phyloP scores from a whole-genome alignment of 352 stramenopile species.

The Globisporangium echinulatum region DNA sequence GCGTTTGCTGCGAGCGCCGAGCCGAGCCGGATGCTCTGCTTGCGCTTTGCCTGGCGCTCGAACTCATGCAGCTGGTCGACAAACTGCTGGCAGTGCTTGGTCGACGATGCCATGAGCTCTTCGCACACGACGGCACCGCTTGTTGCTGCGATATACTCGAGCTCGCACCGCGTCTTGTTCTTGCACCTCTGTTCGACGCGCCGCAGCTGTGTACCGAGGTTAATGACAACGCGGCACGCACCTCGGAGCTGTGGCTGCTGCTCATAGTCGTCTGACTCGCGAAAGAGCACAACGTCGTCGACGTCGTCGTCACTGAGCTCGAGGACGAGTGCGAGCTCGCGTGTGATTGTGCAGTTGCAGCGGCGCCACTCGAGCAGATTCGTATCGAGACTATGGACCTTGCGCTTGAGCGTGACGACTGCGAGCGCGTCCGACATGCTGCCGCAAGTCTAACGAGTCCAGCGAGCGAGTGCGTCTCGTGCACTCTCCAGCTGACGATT shows the following conservation, averaged over 20 bases:
- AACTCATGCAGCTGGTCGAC: conserved; percentile 37
- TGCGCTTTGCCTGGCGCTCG: conserved; percentile 28
- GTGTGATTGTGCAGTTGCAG: conserved; percentile 38
- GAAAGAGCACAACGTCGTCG: conserved; percentile 9
- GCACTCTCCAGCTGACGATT: too few species aligned
- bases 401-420: conserved; percentile 49
- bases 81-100: conserved; percentile 57
- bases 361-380: conserved; percentile 64
- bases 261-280: neutral
- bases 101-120: conserved; percentile 69
- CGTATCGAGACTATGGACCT: conserved; percentile 47
- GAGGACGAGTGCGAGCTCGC: conserved; percentile 27
- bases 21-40: conserved; percentile 23
- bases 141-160: conserved; percentile 26
- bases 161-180: conserved; percentile 48
- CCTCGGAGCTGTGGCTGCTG: conserved; percentile 3
- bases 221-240: conserved; percentile 26
- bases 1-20: conserved; percentile 12
- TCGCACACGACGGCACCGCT: conserved; percentile 16
- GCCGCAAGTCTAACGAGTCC: too few species aligned
- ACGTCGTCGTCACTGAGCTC: conserved; percentile 25
- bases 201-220: conserved; percentile 35
- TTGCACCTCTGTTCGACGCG: conserved; percentile 46
- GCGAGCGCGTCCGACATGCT: neutral
- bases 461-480: too few species aligned